Base-by-base conservation (phyloP, 1,284 basidiomycete genomes). In the Entoloma clypeatum region DNA sequence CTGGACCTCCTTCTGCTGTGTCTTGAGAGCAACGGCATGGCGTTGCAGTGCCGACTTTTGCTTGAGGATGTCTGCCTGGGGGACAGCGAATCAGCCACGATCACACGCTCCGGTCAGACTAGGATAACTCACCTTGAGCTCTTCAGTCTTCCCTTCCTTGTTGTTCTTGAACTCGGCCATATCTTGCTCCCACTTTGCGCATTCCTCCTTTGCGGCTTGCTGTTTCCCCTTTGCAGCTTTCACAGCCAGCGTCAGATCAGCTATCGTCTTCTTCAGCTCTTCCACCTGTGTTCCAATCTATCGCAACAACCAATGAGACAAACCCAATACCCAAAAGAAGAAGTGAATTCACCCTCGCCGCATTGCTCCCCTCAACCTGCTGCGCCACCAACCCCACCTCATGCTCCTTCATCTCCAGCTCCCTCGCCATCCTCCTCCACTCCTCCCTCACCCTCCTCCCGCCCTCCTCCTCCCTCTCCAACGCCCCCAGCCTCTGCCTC, bases 81-180 rank as follows among this genome's bases (percentile, higher is more conserved):
- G 8, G 33, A 11, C 4, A 37, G 9, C 10, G 18, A n/a, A 13
- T 10, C 14, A 2, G 13, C n/a, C n/a, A 36, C 10, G 22, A 22
- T 10, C 24, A 21, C 14, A 23, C 17, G 24, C 17, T 37, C 25
- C 23, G 18, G 23, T 35, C 18, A 31, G n/a, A 7, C 25, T 25
- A 14, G 25, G 1, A 24, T 34, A 34, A 52, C 64, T 31, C 40
- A 88, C 91, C 73, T 93, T 95, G 54, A 99, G 79, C 62, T 98
- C 87, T 28, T 88, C 88, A 41, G 94, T 87, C 68, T 99, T 99
- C 34, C 91, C 91, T 43, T 97, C 95, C 63, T 97, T 96, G 71
- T 99, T 94, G 62, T 92, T 86, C 70, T 96, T 94, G 69, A 99
- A 97, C 70, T 99, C 96, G 40, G 81, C 81, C 92, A 99, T 98